These are phyloP conservation scores for Veloboletus limbatus DNA, from an alignment of 1,284 basidiomycete species.

Conservation along the genomic window DNA sequence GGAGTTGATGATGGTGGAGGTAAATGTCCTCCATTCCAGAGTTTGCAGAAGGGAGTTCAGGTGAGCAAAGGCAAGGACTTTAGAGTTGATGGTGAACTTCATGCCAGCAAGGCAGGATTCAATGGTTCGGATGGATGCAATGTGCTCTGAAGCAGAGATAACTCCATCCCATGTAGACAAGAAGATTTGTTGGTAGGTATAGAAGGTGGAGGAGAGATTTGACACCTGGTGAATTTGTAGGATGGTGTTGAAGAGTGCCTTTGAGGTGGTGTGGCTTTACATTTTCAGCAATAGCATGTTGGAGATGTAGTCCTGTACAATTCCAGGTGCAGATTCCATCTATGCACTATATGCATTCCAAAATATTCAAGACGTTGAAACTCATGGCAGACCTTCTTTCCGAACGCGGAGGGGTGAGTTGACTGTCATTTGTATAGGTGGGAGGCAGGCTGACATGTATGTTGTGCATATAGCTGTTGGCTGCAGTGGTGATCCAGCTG, in stretches of 20 bases:
- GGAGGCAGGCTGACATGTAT: too few relatives aligned
- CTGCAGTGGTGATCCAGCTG: too few relatives aligned
- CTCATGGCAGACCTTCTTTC: too few relatives aligned
- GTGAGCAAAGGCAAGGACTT: constrained; percentile 4
- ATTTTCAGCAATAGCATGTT: not conserved
- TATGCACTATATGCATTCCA: too few relatives aligned
- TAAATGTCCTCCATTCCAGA: not conserved
- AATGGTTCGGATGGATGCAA: not conserved
- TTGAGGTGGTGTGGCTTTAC: too few relatives aligned
- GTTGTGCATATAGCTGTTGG: too few relatives aligned
- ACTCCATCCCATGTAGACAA: not conserved
- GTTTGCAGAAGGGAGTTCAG: not conserved
- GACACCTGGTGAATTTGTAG: not conserved
- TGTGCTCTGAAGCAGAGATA: not conserved
- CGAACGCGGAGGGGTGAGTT: too few relatives aligned
- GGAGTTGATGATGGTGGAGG: too few relatives aligned
- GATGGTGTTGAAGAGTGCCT: not conserved
- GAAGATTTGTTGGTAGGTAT: not conserved
- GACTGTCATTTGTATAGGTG: too few relatives aligned
- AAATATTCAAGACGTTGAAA: too few relatives aligned
- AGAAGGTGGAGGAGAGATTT: not conserved
- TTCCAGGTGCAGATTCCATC: not conserved
- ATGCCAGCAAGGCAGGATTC: constrained; percentile 4
- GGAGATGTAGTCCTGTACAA: constrained; percentile 1
- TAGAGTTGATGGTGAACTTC: constrained; percentile 1